Percentiles rank a stretch among this genome's conserved stretches.
Evolutionary conservation across 306 rosid species (phyloP).

Genomic region (Cajanus cajan): DNA sequence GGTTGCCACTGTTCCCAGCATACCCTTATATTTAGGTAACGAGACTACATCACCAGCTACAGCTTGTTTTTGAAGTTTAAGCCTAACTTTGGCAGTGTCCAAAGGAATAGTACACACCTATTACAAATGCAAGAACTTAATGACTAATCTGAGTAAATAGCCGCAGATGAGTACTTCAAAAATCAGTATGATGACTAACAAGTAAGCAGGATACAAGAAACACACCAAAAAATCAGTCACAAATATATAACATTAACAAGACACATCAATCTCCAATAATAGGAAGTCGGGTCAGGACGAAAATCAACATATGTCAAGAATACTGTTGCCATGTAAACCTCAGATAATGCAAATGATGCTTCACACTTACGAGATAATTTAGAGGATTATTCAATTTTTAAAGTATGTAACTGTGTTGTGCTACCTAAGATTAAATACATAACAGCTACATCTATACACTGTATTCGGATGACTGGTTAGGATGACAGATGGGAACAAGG

Average conservation of each 20-base stretch:
- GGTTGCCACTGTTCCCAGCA: constrained; percentile 92
- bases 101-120: constrained; percentile 89
- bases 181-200: constrained; percentile 12
- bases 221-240: background rate
- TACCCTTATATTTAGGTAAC: constrained; percentile 87
- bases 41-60: constrained; percentile 58
- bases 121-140: constrained; percentile 26
- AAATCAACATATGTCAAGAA: background rate
- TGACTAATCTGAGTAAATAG: constrained; percentile 1
- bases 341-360: background rate
- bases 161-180: background rate
- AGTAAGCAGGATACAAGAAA: constrained; percentile 1
- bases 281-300: background rate
- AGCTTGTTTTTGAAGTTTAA: constrained; percentile 89
- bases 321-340: background rate
- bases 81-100: constrained; percentile 99
- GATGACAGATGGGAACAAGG: too few relatives aligned
- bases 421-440: too few relatives aligned
- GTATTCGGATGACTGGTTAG: too few relatives aligned
- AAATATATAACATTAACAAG: background rate
- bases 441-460: too few relatives aligned
- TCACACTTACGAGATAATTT: background rate
- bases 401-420: too few relatives aligned
- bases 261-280: background rate
- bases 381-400: too few relatives aligned